Conservation (phyloP, 106 monocot genomes). For the Vanilla planifolia region DNA sequence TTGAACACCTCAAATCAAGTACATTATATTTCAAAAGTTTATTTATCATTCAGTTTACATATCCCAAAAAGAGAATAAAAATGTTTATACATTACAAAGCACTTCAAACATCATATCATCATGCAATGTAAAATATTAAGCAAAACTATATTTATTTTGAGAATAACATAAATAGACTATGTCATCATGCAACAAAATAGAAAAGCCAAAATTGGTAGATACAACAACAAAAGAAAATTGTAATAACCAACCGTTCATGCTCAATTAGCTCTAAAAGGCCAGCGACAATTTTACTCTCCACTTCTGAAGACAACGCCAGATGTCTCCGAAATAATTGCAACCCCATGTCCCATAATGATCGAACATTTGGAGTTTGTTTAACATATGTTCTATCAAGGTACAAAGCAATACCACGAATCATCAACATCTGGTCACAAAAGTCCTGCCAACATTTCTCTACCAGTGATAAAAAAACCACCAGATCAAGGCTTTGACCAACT, state of each 20-base stretch:
- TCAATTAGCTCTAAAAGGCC: slow-evolving; percentile 89
- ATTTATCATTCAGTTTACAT: no score
- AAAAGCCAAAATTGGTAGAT: no score
- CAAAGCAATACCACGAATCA: slow-evolving; percentile 88
- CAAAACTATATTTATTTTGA: no score
- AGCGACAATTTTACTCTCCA: slow-evolving; percentile 83
- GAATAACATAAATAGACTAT: no score
- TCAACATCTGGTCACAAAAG: slow-evolving; percentile 92
- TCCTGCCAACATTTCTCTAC: slow-evolving; percentile 97
- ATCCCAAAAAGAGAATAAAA: no score
- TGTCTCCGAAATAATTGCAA: slow-evolving; percentile 86
- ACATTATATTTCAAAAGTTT: no score
- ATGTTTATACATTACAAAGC: no score
- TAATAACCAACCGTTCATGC: slow-evolving; percentile 79
- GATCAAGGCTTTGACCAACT: slow-evolving; percentile 89
- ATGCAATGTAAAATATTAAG: no score
- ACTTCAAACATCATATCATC: no score
- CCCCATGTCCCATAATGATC: slow-evolving; percentile 97
- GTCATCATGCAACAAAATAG: no score
- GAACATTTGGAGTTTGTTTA: slow-evolving; percentile 67
- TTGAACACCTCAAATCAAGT: no score
- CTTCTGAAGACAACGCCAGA: slow-evolving; percentile 62
- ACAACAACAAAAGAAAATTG: no score
- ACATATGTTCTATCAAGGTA: slow-evolving; percentile 94
- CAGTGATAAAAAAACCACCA: slow-evolving; percentile 81